Percentiles rank a stretch among this genome's conserved stretches.
Evolutionary conservation across 768 basidiomycete genomes (phyloP).

Genomic region (Daedaleopsis nitida): DNA sequence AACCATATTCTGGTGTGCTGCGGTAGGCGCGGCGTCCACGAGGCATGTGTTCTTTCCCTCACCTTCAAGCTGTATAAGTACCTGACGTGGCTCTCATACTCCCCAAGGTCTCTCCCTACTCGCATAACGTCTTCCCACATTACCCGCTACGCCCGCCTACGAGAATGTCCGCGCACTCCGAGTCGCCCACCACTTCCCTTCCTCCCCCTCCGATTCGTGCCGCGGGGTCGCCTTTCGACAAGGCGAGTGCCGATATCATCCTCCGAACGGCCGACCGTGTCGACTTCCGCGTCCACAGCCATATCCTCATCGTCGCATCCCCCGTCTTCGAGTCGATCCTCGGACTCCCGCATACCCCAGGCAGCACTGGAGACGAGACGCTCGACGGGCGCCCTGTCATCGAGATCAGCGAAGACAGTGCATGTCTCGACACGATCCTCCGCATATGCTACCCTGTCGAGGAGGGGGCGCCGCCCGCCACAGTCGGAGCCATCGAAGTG

Average conservation of each 20-base stretch:
- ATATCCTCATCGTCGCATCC: slow-evolving; percentile 16
- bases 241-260: slow-evolving; percentile 12
- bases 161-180: neutral
- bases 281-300: slow-evolving; percentile 16
- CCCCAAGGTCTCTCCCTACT: too few relatives aligned
- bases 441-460: slow-evolving; percentile 23
- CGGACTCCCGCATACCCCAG: neutral
- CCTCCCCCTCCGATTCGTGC: neutral
- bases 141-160: too few relatives aligned
- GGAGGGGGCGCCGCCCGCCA: too few relatives aligned
- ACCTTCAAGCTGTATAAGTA: too few relatives aligned
- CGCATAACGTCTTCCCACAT: too few relatives aligned
- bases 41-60: too few relatives aligned
- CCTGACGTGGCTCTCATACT: too few relatives aligned
- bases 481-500: neutral
- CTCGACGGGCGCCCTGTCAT: slow-evolving; percentile 6
- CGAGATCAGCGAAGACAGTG: slow-evolving; percentile 21
- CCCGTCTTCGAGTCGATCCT: slow-evolving; percentile 18
- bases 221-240: slow-evolving; percentile 9
- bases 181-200: neutral
- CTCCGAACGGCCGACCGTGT: slow-evolving; percentile 15
- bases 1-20: too few relatives aligned
- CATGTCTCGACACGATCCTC: slow-evolving; percentile 24
- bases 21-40: too few relatives aligned
- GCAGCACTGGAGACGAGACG: too few relatives aligned